Evolutionary conservation across 768 basidiomycete species (phyloP), one percentile per base, ranked within the genome.

Genomic region (Tylopilus subfusipes): DNA sequence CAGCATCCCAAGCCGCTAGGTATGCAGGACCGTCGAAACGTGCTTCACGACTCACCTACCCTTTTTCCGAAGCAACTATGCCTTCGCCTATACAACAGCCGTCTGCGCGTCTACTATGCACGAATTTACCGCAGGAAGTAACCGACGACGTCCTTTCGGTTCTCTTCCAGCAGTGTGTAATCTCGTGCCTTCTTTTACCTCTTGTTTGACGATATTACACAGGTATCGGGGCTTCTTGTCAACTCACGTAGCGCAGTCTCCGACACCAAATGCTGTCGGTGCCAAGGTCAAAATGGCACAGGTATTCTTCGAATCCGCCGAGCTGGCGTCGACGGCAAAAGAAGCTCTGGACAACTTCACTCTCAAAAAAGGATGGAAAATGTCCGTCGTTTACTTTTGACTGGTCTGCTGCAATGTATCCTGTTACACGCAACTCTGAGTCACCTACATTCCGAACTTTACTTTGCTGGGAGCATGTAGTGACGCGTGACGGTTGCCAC

Each of bases 111-210:
- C 71, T 94, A 51, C 73, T 88, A 51, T 91, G 90, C 71, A 85
- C 89, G 52, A 95, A 95, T 70, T 76, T 98, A 21, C 94, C 94
- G 0, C 84, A 88, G 68, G 93, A 97, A 70, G 91, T 94, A 44
- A 92, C 88, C 27, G 85, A 91, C 61, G 86, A 88, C 56, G 88
- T 94, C 29, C 79, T 98, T 25, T 82, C 85, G 4, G 90, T 93
- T 18, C 73, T 97, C 18, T 96, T 96, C 76, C 89, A 93, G 71
- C 91, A 94, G 93, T 95, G 65, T 53, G 93, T 83, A 3, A 42
- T 58, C 22, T 34, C 58, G 21, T 51, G 3, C 18, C 4, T 18
- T n/a, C 50, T 12, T 30, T 27, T 31, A 21, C 14, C 51, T 22
- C 22, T 30, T 39, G 30, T 19, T 25, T 55, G 46, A 52, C 40